Evolutionary conservation across 78 protist species (phyloP).

Genomic region (Guillardia theta): DNA sequence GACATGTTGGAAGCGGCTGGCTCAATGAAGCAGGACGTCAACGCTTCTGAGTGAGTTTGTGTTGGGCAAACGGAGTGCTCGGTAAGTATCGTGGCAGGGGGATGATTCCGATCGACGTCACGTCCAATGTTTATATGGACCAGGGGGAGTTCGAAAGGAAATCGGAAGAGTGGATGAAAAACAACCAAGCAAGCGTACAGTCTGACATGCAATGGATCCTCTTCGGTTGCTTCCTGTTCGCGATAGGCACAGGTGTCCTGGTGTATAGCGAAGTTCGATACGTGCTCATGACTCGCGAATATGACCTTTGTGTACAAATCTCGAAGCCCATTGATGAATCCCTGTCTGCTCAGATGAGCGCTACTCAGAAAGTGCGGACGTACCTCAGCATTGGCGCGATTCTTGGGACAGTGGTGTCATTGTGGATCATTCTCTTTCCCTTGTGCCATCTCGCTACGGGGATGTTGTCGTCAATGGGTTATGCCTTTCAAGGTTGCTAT

Average conservation of each 20-base stretch:
- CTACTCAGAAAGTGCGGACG: neutral
- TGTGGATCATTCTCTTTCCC: neutral
- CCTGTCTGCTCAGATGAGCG: neutral
- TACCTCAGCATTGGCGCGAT: neutral
- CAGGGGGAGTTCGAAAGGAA: neutral
- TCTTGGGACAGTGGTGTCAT: neutral
- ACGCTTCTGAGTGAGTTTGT: too few species aligned
- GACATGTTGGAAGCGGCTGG: too few species aligned
- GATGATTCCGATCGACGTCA: constrained; percentile 31
- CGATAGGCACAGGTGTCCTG: neutral
- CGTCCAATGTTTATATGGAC: neutral
- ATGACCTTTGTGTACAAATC: neutral
- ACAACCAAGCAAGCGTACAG: neutral
- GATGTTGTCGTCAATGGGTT: neutral
- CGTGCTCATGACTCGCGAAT: neutral
- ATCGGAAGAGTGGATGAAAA: neutral
- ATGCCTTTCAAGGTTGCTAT: neutral
- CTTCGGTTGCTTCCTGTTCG: neutral
- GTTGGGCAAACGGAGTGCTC: too few species aligned
- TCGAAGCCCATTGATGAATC: neutral
- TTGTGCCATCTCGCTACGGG: neutral
- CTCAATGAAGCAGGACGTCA: too few species aligned
- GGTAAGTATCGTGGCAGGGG: too few species aligned
- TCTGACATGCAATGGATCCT: neutral
- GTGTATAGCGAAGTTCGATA: neutral